A percentile compares a stretch with the other conserved stretches of the same genome.
These are phyloP conservation scores for Trichoderma polysporum DNA, from an alignment of 2,329 filamentous ascomycete genomes.

Conservation along the genomic window DNA sequence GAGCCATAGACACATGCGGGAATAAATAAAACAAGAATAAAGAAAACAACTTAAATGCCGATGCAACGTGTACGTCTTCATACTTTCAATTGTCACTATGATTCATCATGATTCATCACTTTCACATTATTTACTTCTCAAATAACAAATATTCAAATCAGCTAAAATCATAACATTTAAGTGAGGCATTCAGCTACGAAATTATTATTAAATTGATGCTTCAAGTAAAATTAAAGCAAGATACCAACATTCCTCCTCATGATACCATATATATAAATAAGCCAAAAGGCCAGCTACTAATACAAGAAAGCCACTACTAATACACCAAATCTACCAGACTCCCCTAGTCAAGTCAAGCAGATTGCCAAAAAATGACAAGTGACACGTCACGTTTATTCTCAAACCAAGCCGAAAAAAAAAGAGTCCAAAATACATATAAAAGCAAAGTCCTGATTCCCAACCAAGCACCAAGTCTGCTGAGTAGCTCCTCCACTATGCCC, in stretches of 20 bases:
- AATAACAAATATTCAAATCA: too few relatives aligned
- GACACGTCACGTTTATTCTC: slow-evolving; percentile 16
- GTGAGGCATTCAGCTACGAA: neutral
- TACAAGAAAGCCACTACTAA: slow-evolving; percentile 1
- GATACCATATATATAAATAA: neutral
- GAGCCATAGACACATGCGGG: neutral
- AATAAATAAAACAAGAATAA: neutral
- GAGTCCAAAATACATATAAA: neutral
- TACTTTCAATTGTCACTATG: too few relatives aligned
- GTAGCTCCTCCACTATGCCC: neutral
- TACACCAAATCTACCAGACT: slow-evolving; percentile 1
- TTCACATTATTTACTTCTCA: too few relatives aligned
- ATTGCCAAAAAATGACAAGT: neutral
- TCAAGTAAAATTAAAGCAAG: neutral
- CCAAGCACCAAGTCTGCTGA: slow-evolving; percentile 3
- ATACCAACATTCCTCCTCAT: neutral
- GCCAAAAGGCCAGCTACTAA: neutral
- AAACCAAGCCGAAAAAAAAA: neutral
- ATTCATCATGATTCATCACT: too few relatives aligned
- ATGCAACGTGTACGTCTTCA: too few relatives aligned
- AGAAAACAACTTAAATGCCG: too few relatives aligned
- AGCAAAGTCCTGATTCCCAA: neutral
- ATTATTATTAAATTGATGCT: neutral
- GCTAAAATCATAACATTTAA: neutral
- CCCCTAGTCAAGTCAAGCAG: neutral